Percentiles rank a stretch among this genome's conserved stretches.
Evolutionary conservation across 1,284 basidiomycete species (phyloP).

Genomic region (Mycena citricolor): DNA sequence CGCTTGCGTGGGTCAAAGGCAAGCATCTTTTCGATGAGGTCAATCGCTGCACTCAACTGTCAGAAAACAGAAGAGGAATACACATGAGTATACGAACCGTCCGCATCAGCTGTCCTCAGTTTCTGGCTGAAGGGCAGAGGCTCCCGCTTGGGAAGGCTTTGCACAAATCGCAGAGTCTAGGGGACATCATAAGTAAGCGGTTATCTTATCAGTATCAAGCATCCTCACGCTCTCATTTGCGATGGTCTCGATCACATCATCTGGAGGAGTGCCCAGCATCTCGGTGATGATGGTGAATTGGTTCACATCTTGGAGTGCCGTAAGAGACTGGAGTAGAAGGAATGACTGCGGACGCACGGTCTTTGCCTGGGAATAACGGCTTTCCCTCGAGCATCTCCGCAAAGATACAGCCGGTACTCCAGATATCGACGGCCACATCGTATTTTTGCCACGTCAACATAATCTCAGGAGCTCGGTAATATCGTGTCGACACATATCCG

Average conservation of each 20-base stretch:
- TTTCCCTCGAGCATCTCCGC: constrained; percentile 99
- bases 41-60: constrained; percentile 63
- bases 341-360: constrained; percentile 58
- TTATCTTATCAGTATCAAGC: constrained; percentile 24
- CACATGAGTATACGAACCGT: constrained; percentile 57
- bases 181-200: constrained; percentile 14
- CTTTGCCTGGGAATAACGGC: constrained; percentile 98
- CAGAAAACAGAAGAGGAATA: constrained; percentile 3
- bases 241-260: constrained; percentile 99
- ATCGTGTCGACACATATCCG: constrained; percentile 97
- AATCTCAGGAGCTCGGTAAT: constrained; percentile 99
- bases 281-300: constrained; percentile 99
- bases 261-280: constrained; percentile 94
- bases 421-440: constrained; percentile 98
- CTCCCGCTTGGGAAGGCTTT: constrained; percentile 94
- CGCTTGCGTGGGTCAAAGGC: constrained; percentile 98
- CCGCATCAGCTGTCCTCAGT: constrained; percentile 85
- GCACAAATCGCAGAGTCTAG: constrained; percentile 98
- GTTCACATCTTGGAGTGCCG: constrained; percentile 78
- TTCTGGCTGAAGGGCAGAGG: constrained; percentile 95
- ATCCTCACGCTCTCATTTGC: constrained; percentile 89
- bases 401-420: constrained; percentile 99
- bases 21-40: constrained; percentile 98
- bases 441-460: constrained; percentile 99
- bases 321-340: constrained; percentile 10